Conservation (phyloP, 805 yeast genomes). For the Candida tibetensis region DNA sequence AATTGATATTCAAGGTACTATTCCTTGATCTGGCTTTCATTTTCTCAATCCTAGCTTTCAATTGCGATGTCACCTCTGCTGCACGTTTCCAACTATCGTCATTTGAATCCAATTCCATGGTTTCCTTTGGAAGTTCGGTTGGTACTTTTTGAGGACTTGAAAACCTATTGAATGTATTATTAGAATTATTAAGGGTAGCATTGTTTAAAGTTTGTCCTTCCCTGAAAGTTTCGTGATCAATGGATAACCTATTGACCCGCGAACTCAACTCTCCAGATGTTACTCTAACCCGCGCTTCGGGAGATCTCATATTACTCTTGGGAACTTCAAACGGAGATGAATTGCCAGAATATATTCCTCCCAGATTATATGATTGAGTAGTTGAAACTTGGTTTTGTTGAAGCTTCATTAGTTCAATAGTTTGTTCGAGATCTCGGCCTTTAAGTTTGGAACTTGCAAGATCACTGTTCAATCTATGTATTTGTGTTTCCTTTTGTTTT, state of each 20-base stretch:
- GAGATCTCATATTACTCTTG: slow-evolving; percentile 6
- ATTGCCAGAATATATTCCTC: slow-evolving; percentile 3
- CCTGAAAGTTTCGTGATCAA: slow-evolving; percentile 16
- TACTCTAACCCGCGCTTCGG: slow-evolving; percentile 15
- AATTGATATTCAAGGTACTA: slow-evolving; percentile 6
- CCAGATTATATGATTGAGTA: slow-evolving; percentile 1
- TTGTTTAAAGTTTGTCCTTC: slow-evolving; percentile 1
- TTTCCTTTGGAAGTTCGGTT: slow-evolving; percentile 15
- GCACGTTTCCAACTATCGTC: slow-evolving; percentile 87
- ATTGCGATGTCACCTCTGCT: slow-evolving; percentile 81
- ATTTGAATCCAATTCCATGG: slow-evolving; percentile 39
- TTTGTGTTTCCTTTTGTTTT: slow-evolving; percentile 69
- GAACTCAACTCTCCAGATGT: slow-evolving; percentile 39
- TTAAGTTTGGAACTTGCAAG: slow-evolving; percentile 55
- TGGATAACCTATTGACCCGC: slow-evolving; percentile 38
- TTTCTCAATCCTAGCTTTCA: slow-evolving; percentile 82
- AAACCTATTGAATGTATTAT: slow-evolving; percentile 20
- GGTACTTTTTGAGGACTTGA: slow-evolving; percentile 18
- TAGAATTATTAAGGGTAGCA: slow-evolving; percentile 9
- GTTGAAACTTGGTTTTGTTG: slow-evolving; percentile 31
- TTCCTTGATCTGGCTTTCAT: slow-evolving; percentile 65
- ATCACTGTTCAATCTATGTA: slow-evolving; percentile 59
- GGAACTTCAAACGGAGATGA: slow-evolving; percentile 8
- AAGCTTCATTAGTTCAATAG: slow-evolving; percentile 25
- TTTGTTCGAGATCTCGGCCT: slow-evolving; percentile 53